Base-by-base conservation (phyloP, 2,329 filamentous ascomycete genomes). In the Massarina eburnea region DNA sequence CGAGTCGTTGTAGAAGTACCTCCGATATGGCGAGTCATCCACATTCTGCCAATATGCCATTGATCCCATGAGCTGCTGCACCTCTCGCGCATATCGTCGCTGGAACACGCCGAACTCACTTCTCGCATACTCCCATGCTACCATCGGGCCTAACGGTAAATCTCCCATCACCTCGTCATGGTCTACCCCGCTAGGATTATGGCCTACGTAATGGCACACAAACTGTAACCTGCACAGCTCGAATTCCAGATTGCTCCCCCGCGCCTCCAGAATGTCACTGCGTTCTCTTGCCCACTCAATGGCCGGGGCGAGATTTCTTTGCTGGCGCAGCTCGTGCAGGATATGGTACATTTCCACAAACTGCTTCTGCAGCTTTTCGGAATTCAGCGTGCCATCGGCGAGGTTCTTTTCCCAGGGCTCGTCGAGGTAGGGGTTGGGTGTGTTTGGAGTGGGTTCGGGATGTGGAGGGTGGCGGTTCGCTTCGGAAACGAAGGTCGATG, bases 301-400 rank as follows among this genome's bases (percentile, higher is more conserved):
- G 1, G 94, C 94, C 0, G 91, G 89, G 0, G 80, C 70, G 1
- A 97, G 80, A 58, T 96, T 89, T 40, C 80, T 80, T 20, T 80
- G 70, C 20, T 82, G 75, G 56, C 86, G 88, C 46, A 97, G 77
- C 45, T 91, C 80, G 51, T 88, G 82, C 8, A 99, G 78, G 43
- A 97, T 95, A 61, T 82, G 77, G 69, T 97, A 97, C 91, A 99
- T 96, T 48, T 86, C 83, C 8, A 84, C 78, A 64, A 99, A 99
- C 55, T 90, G 84, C 43, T 81, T 77, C 58, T 92, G 87, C n/a
- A 96, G 78, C 39, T 85, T 80, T 51, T 79, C 75, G 0, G 84
- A 85, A 49, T 85, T 80, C 27, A 85, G 75, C 4, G 80, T 77
- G 15, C 80, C 79, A 12, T 81, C 71, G 38, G 82, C 78, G 4